phyloP scores from a whole-genome alignment of 2,329 filamentous ascomycete species.

The Aspergillus ochraceus region DNA sequence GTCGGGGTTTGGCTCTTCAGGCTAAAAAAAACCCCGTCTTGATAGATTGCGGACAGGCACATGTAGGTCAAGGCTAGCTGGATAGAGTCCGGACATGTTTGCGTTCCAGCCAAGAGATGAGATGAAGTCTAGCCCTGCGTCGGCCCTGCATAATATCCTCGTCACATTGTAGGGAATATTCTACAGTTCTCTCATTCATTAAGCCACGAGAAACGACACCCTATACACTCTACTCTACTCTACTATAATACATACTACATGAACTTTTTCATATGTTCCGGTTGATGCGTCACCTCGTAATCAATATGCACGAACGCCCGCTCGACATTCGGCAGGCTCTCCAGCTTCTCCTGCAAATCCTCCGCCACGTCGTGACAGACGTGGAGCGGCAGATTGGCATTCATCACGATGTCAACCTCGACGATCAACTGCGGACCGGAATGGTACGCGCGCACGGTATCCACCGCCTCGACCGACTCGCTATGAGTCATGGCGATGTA shows the following conservation, averaged over 20 bases:
- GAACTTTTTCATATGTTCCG: not conserved
- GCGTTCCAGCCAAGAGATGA: not conserved
- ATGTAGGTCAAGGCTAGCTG: not conserved
- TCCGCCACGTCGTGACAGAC: not conserved
- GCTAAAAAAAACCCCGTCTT: too few relatives aligned
- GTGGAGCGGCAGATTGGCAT: not conserved
- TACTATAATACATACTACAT: not conserved
- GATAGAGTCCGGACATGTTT: not conserved
- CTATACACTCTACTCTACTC: too few relatives aligned
- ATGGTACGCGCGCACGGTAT: not conserved
- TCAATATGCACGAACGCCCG: slow-evolving; percentile 1
- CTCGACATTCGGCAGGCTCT: not conserved
- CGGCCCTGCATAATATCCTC: not conserved
- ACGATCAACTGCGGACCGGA: not conserved
- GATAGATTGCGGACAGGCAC: too few relatives aligned
- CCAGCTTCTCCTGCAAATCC: slow-evolving; percentile 1
- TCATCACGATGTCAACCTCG: not conserved
- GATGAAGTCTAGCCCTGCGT: not conserved
- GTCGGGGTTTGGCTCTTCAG: not conserved
- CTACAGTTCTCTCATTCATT: too few relatives aligned
- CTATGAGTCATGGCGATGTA: slow-evolving; percentile 2
- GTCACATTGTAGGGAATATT: too few relatives aligned
- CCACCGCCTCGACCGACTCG: not conserved
- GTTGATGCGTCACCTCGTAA: not conserved
- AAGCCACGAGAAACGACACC: too few relatives aligned